Evolutionary conservation across 306 rosid species (phyloP), one percentile per base, ranked within the genome.

Genomic region (Rubus parviflorus): DNA sequence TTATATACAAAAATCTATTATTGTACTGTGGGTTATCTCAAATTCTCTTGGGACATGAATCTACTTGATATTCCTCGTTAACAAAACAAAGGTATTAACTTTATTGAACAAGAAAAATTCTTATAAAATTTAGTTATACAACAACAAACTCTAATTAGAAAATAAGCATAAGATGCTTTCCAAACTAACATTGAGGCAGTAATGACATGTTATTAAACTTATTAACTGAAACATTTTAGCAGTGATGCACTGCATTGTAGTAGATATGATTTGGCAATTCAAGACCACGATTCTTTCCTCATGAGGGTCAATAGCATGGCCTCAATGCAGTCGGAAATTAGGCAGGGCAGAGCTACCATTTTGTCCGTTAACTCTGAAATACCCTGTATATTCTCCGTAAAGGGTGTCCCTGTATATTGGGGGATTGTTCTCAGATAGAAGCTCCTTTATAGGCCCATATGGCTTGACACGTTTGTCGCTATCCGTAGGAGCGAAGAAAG

Each of bases 381-480:
- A 47, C 0, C 3, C 14, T 7, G 11, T 5, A 49, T n/a, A 76
- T 42, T 76, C 66, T 7, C 30, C 43, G 22, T 8, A 40, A 41
- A 16, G 23, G 11, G 73, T 38, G 6, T 48, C 40, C 38, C 58
- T 38, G 20, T 75, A 63, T 19, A 49, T 42, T 2, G 73, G 65
- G 6, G 79, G 58, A 54, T 45, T 77, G 16, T 46, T 35, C 23
- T 45, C 69, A 10, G 70, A 56, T 1, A 76, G 20, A 37, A 76
- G 75, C 68, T 67, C 58, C 47, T 68, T 67, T 20, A 54, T 77
- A 42, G 80, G 74, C 20, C 60, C 75, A 25, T 25, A 77, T 14
- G 37, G 46, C 10, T 42, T 19, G 22, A 11, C 46, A 7, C 8
- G 16, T 30, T 35, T 69, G 17, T 60, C 75, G 4, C 8, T 52